These are phyloP conservation scores for Solanum chaucha DNA, from an alignment of 257 asterid genomes.

Conservation along the genomic window DNA sequence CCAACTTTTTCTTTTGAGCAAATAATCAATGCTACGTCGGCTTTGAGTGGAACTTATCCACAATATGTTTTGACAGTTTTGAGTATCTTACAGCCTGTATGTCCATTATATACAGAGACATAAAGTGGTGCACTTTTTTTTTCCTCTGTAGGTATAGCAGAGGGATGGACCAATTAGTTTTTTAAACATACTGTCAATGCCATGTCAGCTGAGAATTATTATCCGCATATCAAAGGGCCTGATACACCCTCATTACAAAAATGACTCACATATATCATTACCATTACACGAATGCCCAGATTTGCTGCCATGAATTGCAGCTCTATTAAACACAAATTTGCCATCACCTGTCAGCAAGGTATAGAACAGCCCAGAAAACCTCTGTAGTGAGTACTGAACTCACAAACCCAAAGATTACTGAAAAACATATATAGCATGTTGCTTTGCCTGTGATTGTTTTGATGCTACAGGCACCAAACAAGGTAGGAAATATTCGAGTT, in stretches of 20 bases:
- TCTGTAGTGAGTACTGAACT: too few relatives aligned
- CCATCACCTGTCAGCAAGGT: too few relatives aligned
- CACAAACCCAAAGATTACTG: too few relatives aligned
- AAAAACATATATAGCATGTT: too few relatives aligned
- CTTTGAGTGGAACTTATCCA: neutral
- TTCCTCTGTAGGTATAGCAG: neutral
- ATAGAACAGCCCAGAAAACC: too few relatives aligned
- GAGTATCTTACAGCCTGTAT: neutral
- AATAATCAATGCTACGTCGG: neutral
- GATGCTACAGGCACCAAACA: neutral
- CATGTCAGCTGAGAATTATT: neutral
- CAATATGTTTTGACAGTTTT: neutral
- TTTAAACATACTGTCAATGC: too few relatives aligned
- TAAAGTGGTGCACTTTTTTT: neutral
- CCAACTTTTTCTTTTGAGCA: neutral
- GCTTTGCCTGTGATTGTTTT: neutral
- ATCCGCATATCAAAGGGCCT: neutral
- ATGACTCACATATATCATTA: too few relatives aligned
- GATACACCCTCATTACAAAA: neutral
- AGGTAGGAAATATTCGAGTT: neutral
- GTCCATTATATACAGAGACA: neutral
- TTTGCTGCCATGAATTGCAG: neutral
- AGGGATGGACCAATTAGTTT: neutral
- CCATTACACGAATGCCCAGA: neutral
- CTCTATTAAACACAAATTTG: neutral